phyloP scores from a whole-genome alignment of 352 stramenopile species.

The Achlya hypogyna region DNA sequence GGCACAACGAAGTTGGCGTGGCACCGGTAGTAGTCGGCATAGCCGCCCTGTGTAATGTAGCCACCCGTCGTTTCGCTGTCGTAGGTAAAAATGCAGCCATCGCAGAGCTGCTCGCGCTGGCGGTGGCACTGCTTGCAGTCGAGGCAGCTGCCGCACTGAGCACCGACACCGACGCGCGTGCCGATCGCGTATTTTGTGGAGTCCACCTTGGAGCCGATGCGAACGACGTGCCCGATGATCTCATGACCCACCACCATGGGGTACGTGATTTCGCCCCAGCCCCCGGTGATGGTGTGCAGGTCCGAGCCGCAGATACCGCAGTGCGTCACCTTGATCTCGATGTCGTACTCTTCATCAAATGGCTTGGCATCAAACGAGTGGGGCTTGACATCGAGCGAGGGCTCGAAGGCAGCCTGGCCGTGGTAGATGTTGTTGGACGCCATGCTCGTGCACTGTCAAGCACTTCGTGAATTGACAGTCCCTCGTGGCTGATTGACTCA shows the following conservation, averaged over 20 bases:
- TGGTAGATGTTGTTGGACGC: slow-evolving; percentile 30
- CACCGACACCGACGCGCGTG: slow-evolving; percentile 69
- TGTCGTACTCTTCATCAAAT: slow-evolving; percentile 32
- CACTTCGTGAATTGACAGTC: not conserved
- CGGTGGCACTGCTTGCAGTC: slow-evolving; percentile 54
- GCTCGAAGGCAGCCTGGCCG: slow-evolving; percentile 32
- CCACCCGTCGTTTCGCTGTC: slow-evolving; percentile 29
- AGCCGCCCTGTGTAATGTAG: slow-evolving; percentile 21
- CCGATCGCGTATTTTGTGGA: slow-evolving; percentile 46
- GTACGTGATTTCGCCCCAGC: slow-evolving; percentile 35
- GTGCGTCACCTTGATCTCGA: slow-evolving; percentile 56
- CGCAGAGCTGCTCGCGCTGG: slow-evolving; percentile 56
- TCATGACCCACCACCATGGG: slow-evolving; percentile 42
- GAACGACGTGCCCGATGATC: slow-evolving; percentile 43
- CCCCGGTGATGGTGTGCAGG: slow-evolving; percentile 40
- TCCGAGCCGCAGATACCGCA: slow-evolving; percentile 52
- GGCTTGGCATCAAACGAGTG: slow-evolving; percentile 39
- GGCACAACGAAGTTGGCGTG: slow-evolving; percentile 23
- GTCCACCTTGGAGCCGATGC: slow-evolving; percentile 31
- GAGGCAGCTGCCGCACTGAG: slow-evolving; percentile 55
- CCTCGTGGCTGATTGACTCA: not conserved
- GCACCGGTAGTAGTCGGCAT: slow-evolving; percentile 25
- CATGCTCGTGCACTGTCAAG: not conserved
- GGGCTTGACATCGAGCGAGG: slow-evolving; percentile 25
- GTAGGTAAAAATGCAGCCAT: slow-evolving; percentile 38